Evolutionary conservation across 768 basidiomycete species (phyloP).

Genomic region (Lactarius sp.): DNA sequence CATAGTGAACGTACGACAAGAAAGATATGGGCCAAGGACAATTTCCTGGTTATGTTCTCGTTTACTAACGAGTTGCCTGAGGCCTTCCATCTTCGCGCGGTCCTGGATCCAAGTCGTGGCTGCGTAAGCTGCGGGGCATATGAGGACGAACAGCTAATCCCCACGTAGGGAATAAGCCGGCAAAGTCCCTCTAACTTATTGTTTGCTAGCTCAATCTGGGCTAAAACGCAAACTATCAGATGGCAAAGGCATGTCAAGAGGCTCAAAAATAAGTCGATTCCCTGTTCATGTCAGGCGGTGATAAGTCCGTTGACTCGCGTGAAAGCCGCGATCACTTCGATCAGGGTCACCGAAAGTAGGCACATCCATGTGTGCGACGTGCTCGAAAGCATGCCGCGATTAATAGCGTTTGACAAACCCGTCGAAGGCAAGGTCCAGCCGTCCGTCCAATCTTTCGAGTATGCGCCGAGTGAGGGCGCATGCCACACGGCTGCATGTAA

Average conservation of each 20-base stretch:
- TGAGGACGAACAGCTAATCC: neutral
- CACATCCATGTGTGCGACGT: slow-evolving; percentile 67
- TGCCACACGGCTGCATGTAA: slow-evolving; percentile 46
- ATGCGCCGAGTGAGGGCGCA: slow-evolving; percentile 48
- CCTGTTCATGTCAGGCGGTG: slow-evolving; percentile 52
- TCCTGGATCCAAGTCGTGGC: slow-evolving; percentile 64
- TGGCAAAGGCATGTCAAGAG: slow-evolving; percentile 51
- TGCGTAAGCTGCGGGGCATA: slow-evolving; percentile 50
- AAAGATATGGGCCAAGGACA: slow-evolving; percentile 53
- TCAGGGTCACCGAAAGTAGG: slow-evolving; percentile 67
- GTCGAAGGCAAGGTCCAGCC: slow-evolving; percentile 48
- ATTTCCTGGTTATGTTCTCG: slow-evolving; percentile 66
- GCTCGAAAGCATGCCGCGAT: slow-evolving; percentile 57
- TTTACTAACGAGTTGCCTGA: slow-evolving; percentile 52
- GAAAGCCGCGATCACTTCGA: slow-evolving; percentile 51
- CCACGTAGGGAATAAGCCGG: slow-evolving; percentile 6
- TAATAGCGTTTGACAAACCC: slow-evolving; percentile 57
- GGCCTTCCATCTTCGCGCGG: slow-evolving; percentile 58
- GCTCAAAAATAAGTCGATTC: slow-evolving; percentile 58
- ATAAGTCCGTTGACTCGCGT: slow-evolving; percentile 61
- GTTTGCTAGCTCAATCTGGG: slow-evolving; percentile 22
- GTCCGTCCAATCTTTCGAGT: slow-evolving; percentile 38
- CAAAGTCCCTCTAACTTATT: slow-evolving; percentile 13
- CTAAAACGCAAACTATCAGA: slow-evolving; percentile 38
- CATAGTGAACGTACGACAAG: slow-evolving; percentile 39